Evolutionary conservation across 1,284 basidiomycete genomes (phyloP).

Genomic region (Sporisorium iseilematis-ciliati): DNA sequence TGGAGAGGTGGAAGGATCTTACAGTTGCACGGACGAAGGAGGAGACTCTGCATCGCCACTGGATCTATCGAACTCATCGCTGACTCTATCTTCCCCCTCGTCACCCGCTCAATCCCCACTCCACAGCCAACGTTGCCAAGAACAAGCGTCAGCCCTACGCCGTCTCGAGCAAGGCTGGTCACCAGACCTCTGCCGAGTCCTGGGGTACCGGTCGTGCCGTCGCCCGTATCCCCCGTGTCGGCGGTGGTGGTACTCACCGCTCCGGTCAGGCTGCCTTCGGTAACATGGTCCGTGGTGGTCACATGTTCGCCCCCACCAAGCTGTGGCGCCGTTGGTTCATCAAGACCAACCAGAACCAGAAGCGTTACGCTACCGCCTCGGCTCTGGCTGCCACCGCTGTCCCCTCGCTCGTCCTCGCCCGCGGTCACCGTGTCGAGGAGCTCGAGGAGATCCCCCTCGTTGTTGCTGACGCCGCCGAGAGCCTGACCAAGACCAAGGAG

Average conservation of each 20-base stretch:
- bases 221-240: constrained; percentile 99
- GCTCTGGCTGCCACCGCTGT: constrained; percentile 97
- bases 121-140: constrained; percentile 93
- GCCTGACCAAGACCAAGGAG: constrained; percentile 95
- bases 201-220: constrained; percentile 99
- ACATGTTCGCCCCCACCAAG: constrained; percentile 99
- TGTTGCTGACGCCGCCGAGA: constrained; percentile 82
- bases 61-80: not conserved
- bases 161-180: constrained; percentile 96
- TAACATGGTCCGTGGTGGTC: constrained; percentile 79
- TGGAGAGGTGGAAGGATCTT: not conserved
- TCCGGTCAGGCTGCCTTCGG: constrained; percentile 98
- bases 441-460: constrained; percentile 98
- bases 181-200: constrained; percentile 98
- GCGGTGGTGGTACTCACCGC: constrained; percentile 97
- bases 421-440: constrained; percentile 98
- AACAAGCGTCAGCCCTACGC: constrained; percentile 98
- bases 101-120: not conserved
- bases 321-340: constrained; percentile 99
- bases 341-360: constrained; percentile 99
- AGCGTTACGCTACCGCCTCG: constrained; percentile 96
- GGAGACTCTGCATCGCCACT: not conserved
- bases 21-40: not conserved
- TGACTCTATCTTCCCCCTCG: constrained; percentile 6
- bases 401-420: constrained; percentile 97